These are phyloP conservation scores for Cyclocybe cylindracea DNA, from an alignment of 768 basidiomycete genomes.

Conservation along the genomic window DNA sequence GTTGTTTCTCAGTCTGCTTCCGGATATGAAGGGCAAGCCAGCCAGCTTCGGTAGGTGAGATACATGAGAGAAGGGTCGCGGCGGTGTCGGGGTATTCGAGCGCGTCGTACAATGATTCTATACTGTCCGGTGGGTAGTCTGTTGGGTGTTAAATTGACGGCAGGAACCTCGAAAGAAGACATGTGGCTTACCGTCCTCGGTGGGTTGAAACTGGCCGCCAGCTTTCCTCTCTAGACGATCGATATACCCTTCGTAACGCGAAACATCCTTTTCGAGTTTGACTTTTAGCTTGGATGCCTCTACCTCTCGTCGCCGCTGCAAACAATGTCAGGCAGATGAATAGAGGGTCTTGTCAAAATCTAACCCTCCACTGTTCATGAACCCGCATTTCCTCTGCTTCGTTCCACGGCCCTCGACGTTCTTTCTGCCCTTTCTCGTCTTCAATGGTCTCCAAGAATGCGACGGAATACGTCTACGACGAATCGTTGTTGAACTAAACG, in stretches of 20 bases:
- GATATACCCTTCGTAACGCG: slow-evolving; percentile 56
- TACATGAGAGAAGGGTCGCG: slow-evolving; percentile 38
- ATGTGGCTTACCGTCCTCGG: slow-evolving; percentile 38
- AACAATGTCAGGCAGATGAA: background rate
- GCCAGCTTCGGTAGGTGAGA: slow-evolving; percentile 50
- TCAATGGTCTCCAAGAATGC: slow-evolving; percentile 76
- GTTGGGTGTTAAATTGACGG: background rate
- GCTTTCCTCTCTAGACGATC: slow-evolving; percentile 65
- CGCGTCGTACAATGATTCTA: slow-evolving; percentile 61
- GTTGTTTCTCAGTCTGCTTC: slow-evolving; percentile 48
- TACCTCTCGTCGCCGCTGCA: slow-evolving; percentile 56
- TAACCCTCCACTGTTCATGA: slow-evolving; percentile 73
- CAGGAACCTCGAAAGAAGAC: too few relatives aligned
- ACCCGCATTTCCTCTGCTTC: slow-evolving; percentile 66
- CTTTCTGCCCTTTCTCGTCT: slow-evolving; percentile 47
- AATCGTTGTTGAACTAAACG: background rate
- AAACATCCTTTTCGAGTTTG: slow-evolving; percentile 57
- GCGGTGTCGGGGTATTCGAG: slow-evolving; percentile 60
- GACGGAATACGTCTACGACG: slow-evolving; percentile 40
- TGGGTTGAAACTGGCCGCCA: slow-evolving; percentile 41
- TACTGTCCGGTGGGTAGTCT: slow-evolving; percentile 47
- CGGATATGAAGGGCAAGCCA: slow-evolving; percentile 61
- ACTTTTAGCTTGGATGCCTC: slow-evolving; percentile 60
- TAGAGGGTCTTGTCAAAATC: slow-evolving; percentile 13
- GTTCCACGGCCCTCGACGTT: slow-evolving; percentile 62